phyloP scores from a whole-genome alignment of 371 early-diverging fungal genomes.

The Apophysomyces ossiformis region DNA sequence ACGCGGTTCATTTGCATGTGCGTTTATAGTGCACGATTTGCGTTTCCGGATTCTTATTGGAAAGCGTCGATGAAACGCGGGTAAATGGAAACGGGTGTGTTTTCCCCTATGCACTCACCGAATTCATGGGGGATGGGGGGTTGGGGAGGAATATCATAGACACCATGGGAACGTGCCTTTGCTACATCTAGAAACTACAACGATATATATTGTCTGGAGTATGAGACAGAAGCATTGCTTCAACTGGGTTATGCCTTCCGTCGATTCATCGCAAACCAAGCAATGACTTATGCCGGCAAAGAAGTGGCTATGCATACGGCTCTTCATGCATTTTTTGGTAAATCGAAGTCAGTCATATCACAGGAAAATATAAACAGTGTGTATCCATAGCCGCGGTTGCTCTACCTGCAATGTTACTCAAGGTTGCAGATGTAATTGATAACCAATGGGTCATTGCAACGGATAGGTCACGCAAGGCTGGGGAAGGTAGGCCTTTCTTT shows the following conservation, averaged over 20 bases:
- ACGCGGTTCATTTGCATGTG: conserved; percentile 1
- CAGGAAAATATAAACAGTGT: neutral
- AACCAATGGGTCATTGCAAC: conserved; percentile 94
- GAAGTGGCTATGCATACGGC: conserved; percentile 89
- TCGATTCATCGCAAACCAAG: conserved; percentile 80
- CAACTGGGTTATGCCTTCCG: conserved; percentile 82
- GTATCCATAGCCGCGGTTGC: conserved; percentile 75
- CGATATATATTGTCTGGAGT: conserved; percentile 68
- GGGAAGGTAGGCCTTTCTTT: conserved; percentile 49
- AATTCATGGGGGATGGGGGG: neutral
- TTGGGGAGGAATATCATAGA: conserved; percentile 23
- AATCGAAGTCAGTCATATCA: neutral
- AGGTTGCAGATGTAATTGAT: conserved; percentile 68
- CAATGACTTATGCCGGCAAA: conserved; percentile 80
- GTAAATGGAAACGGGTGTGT: conserved; percentile 18
- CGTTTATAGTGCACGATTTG: conserved; percentile 58
- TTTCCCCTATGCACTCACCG: conserved; percentile 13
- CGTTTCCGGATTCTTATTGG: conserved; percentile 64
- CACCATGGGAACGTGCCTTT: conserved; percentile 61
- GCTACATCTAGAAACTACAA: conserved; percentile 33
- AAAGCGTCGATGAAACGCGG: conserved; percentile 42
- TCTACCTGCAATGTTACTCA: conserved; percentile 68
- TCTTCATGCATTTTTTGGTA: conserved; percentile 72
- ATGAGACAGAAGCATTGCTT: conserved; percentile 80
- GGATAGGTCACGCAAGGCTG: conserved; percentile 90